Evolutionary conservation across 2,329 filamentous ascomycete genomes (phyloP), one percentile per base, ranked within the genome.

Genomic region (Ophiostoma australiae): DNA sequence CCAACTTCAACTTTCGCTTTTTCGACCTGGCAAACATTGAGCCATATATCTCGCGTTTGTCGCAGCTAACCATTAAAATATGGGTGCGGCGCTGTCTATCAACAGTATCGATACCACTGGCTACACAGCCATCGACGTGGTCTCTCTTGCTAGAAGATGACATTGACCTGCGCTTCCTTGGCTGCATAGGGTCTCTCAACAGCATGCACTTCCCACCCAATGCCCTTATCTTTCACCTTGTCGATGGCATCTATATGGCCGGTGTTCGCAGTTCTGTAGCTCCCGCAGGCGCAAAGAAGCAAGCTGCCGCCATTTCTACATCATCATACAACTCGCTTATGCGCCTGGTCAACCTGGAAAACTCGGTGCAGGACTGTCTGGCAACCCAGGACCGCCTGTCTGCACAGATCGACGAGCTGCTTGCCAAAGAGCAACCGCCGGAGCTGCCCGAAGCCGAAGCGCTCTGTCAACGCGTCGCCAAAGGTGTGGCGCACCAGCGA

Each of bases 301-400:
- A 86, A 73, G 81, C 84, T 6, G 79, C 84, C 1, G 75, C 82
- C 2, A 78, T 86, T 0, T 81, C 86, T 0, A 93, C 91, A 0
- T 93, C 93, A 0, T 93, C 93, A 0, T 97, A 97, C 78, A 93
- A 93, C 76, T 88, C 91, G 1, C 83, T 98, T 27, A 94, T 97
- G 89, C 90, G 91, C 72, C 84, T 98, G 13, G 90, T 92, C 6
- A 97, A 94, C 72, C 84, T 98, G 20, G 93, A 97, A 73, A 92
- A 91, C 77, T 97, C 93, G 70, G 92, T 97, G 33, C 93, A 96
- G 77, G 94, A 98, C 79, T 93, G 93, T 1, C 81, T 97, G 11
- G 87, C 89, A 1, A 96, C 92, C 0, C 88, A 91, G 17, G 88
- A 91, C 72, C 85, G 85, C 70, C 84, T 98, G 10, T 88, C 92